Base-by-base conservation (phyloP, 495 filamentous ascomycete species). In the Venustampulla echinocandica region DNA sequence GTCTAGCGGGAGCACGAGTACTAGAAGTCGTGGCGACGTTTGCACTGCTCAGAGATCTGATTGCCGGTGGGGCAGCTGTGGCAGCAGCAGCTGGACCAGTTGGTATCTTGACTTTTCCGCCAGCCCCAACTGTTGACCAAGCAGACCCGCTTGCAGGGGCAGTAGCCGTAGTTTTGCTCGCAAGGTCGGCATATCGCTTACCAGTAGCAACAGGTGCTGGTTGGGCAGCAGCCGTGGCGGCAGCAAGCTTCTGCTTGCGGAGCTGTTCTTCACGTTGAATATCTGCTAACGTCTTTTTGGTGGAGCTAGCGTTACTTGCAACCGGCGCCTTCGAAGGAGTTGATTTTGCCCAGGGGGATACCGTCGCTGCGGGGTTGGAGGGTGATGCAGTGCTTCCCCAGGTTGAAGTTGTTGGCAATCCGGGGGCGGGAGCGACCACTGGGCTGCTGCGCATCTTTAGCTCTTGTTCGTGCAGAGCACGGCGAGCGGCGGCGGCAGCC, bases 261-360 rank as follows among this genome's bases (percentile, higher is more conserved):
- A 75, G 73, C 59, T 97, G 92, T 55, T 98, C 92, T 68, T 98
- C 92, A 57, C 90, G 88, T 61, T 97, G 92, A 49, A 97, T 97
- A 47, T 97, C 90, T 39, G 86, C 85, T 23, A 97, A 72, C 0
- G 90, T 95, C 75, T 95, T 97, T 14, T 71, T 60, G 9, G 55
- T 57, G 14, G 71, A 56, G 4, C 65, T 63, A 11, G 73, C 62
- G 32, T 73, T 57, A 10, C 64, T 50, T 9, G 65, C 58, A 14
- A 62, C 24, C 53, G 10, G 65, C 50, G 59, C 60, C 68, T 72
- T 90, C 62, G 66, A 81, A 61, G 68, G 76, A 54, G 76, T 65
- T 64, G 68, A 81, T 61, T 80, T 84, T 58, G 64, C 60, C 85
- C 85, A 90, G 0, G 74, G 69, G 0, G 78, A 80, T 23, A 66